These are phyloP conservation scores for Herpetomonas tarakana DNA, from an alignment of 208 protist species.

Conservation along the genomic window DNA sequence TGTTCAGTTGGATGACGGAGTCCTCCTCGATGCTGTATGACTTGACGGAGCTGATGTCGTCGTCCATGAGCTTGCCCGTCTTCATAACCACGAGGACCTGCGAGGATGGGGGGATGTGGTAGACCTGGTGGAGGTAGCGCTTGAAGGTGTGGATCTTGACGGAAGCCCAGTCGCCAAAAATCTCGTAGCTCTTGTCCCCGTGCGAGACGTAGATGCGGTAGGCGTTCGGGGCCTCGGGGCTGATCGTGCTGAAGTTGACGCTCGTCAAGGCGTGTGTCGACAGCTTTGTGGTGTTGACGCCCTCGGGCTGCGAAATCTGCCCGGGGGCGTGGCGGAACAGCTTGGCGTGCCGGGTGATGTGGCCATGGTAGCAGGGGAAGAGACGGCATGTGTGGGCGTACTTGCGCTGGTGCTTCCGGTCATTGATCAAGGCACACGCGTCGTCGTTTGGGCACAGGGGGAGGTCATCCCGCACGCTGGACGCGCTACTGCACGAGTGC, in stretches of 20 bases:
- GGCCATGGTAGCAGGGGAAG: conserved; percentile 83
- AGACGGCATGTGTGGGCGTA: conserved; percentile 85
- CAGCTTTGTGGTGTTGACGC: conserved; percentile 37
- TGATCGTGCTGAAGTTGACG: conserved; percentile 84
- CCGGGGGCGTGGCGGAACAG: conserved; percentile 76
- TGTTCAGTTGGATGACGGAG: conserved; percentile 61
- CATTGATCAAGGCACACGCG: conserved; percentile 70
- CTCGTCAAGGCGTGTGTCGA: conserved; percentile 62
- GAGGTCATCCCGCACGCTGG: conserved; percentile 62
- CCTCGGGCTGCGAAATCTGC: conserved; percentile 57
- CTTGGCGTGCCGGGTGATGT: conserved; percentile 68
- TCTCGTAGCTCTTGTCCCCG: conserved; percentile 75
- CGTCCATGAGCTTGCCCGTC: conserved; percentile 58
- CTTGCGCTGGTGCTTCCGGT: conserved; percentile 78
- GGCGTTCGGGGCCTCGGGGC: conserved; percentile 70
- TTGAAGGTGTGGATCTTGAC: conserved; percentile 88
- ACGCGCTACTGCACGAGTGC: conserved; percentile 62
- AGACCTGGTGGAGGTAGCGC: conserved; percentile 84
- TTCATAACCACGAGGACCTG: conserved; percentile 58
- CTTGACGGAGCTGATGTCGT: conserved; percentile 74
- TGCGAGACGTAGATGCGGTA: conserved; percentile 82
- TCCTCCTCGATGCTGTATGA: conserved; percentile 67
- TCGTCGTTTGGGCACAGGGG: conserved; percentile 71
- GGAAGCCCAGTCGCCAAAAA: conserved; percentile 81
- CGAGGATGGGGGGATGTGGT: conserved; percentile 60